Evolutionary conservation across 179 eudicot genomes (phyloP), one percentile per base, ranked within the genome.

Genomic region (Amaranthus tricolor): DNA sequence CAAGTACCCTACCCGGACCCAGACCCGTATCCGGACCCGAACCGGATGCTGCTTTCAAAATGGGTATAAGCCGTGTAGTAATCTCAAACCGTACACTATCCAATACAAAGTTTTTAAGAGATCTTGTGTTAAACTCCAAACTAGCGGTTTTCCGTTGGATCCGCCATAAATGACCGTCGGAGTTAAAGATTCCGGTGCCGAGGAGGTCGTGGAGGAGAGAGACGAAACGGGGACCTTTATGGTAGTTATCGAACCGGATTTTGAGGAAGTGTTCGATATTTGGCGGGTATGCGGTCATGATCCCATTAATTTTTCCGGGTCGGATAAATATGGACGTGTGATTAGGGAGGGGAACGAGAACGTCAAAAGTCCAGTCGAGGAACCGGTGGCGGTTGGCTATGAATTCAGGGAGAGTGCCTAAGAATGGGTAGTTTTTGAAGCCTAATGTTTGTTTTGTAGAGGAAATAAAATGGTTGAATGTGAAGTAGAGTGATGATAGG

Each of bases 121-220:
- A 90, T 20, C 82, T 84, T 0, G 86, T 89, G 69, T 80, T 93
- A 76, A 93, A 93, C 76, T 87, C 94, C 20, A 89, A 86, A 64
- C 95, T 89, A 0, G 98, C 90, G 3, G 90, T 89, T 56, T 93
- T 93, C 2, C 98, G 83, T 65, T 93, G 98, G 9, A 75, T 62
- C 15, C 77, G 86, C 96, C 97, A 93, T 1, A 71, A 47, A 0
- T 89, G 84, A 6, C 82, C 94, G 52, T 93, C 98, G 20, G 85
- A 45, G 78, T 93, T 93, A 76, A 93, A 91, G 54, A 93, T 91
- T 5, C 98, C 98, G 1, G 64, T 59, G 19, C 97, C 97, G 7
- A 93, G 88, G 68, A 93, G 85, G 75, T 93, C 98, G 1, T 71
- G 76, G 0, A 93, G 85, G 44, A 88, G 81, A 52, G 79, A 14